Percentiles rank a stretch among this genome's conserved stretches.
These are phyloP conservation scores for Cutaneotrichosporon mucoides DNA, from an alignment of 1,284 basidiomycete genomes.

Conservation along the genomic window DNA sequence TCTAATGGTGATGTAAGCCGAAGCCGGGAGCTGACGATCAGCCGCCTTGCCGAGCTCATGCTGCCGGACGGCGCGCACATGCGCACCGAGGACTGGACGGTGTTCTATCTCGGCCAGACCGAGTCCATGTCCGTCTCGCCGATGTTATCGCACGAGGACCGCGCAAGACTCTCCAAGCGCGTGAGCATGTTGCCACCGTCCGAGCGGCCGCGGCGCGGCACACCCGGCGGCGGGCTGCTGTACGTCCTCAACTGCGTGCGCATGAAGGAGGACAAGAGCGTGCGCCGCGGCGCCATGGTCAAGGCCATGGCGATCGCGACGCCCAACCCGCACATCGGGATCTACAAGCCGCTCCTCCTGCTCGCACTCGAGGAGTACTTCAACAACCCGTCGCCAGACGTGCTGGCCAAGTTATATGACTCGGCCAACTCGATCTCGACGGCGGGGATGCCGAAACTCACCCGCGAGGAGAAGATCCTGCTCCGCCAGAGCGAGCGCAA, in stretches of 20 bases:
- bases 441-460: constrained; percentile 69
- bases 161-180: constrained; percentile 14
- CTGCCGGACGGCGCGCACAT: constrained; percentile 95
- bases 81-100: constrained; percentile 93
- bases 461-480: constrained; percentile 77
- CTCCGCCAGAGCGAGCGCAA: constrained; percentile 85
- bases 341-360: constrained; percentile 95
- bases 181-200: constrained; percentile 22
- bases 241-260: constrained; percentile 94
- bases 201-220: constrained; percentile 33
- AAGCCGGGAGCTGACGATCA: constrained; percentile 46
- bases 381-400: constrained; percentile 76
- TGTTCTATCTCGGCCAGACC: constrained; percentile 95
- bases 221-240: constrained; percentile 58
- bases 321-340: constrained; percentile 90
- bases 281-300: constrained; percentile 87
- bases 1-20: too few species aligned
- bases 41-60: constrained; percentile 94
- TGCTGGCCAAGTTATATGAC: constrained; percentile 82
- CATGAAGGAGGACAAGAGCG: constrained; percentile 85
- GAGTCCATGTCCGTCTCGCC: constrained; percentile 78
- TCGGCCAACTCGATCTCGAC: constrained; percentile 88
- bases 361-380: constrained; percentile 97
- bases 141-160: constrained; percentile 56
- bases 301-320: constrained; percentile 96